phyloP scores from a whole-genome alignment of 768 basidiomycete species.

The Mycena albidolilacea region DNA sequence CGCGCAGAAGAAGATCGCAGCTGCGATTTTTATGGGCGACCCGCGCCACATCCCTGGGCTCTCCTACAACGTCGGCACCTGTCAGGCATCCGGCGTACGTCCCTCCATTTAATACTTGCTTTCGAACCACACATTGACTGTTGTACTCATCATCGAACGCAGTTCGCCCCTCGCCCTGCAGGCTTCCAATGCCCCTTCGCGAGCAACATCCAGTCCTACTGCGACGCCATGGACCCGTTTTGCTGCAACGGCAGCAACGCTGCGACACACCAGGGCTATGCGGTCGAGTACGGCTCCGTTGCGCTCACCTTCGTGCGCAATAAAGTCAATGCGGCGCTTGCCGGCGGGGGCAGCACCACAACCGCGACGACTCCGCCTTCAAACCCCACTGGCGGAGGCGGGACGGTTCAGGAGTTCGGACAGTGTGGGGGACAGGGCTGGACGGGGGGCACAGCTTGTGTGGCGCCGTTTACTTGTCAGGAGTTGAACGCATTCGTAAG shows the following conservation, averaged over 20 bases:
- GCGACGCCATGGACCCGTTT: constrained; percentile 52
- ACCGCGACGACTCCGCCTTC: neutral
- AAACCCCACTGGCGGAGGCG: too few species aligned
- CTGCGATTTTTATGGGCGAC: constrained; percentile 54
- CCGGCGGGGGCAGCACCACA: constrained; percentile 4
- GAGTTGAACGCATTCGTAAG: too few species aligned
- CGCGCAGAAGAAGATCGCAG: constrained; percentile 50
- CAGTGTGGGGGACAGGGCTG: too few species aligned
- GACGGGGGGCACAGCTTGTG: too few species aligned
- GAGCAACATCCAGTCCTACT: constrained; percentile 49
- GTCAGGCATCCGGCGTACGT: constrained; percentile 50
- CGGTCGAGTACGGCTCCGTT: constrained; percentile 48
- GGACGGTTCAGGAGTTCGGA: too few species aligned
- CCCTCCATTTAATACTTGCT: neutral
- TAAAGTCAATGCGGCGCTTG: constrained; percentile 44
- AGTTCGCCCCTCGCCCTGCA: constrained; percentile 52
- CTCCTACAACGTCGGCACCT: constrained; percentile 52
- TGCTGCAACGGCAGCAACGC: constrained; percentile 52
- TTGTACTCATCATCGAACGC: neutral
- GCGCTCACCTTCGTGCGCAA: constrained; percentile 50
- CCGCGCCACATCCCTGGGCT: constrained; percentile 50
- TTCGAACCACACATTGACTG: too few species aligned
- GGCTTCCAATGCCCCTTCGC: constrained; percentile 52
- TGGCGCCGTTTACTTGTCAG: too few species aligned
- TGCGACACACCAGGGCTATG: constrained; percentile 52